Evolutionary conservation across 2,329 filamentous ascomycete genomes (phyloP).

Genomic region (Colletotrichum kahawae): DNA sequence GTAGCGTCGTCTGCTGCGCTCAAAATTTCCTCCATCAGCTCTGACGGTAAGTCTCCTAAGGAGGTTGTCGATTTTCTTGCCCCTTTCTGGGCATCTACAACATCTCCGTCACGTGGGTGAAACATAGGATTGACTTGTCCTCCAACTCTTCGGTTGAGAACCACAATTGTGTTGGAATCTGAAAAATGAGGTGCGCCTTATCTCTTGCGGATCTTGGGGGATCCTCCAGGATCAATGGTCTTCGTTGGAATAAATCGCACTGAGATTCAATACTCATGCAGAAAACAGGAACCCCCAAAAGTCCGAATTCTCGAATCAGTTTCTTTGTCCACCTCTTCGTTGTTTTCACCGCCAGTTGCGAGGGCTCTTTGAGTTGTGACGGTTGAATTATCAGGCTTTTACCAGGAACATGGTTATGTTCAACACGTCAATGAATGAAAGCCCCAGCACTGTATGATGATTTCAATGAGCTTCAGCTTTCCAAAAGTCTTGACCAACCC

Average conservation of each 20-base stretch:
- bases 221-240: rapidly evolving
- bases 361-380: background rate
- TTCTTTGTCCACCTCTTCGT: background rate
- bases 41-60: rapidly evolving
- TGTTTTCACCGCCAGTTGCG: background rate
- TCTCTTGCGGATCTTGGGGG: background rate
- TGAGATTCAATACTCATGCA: rapidly evolving
- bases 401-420: background rate
- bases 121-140: rapidly evolving
- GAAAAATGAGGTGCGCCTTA: no score
- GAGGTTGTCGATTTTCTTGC: rapidly evolving
- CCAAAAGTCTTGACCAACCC: background rate
- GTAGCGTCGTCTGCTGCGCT: background rate
- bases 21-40: background rate
- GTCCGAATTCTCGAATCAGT: background rate
- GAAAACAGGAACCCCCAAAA: rapidly evolving
- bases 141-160: background rate
- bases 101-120: rapidly evolving
- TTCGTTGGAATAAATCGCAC: rapidly evolving
- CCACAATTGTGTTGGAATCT: background rate
- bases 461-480: background rate
- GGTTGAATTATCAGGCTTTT: background rate
- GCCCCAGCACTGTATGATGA: rapidly evolving
- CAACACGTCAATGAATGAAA: background rate
- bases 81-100: background rate